A percentile compares a stretch with the other conserved stretches of the same genome.
phyloP scores from a whole-genome alignment of 495 filamentous ascomycete species.

The Chaetomium cochliodes region DNA sequence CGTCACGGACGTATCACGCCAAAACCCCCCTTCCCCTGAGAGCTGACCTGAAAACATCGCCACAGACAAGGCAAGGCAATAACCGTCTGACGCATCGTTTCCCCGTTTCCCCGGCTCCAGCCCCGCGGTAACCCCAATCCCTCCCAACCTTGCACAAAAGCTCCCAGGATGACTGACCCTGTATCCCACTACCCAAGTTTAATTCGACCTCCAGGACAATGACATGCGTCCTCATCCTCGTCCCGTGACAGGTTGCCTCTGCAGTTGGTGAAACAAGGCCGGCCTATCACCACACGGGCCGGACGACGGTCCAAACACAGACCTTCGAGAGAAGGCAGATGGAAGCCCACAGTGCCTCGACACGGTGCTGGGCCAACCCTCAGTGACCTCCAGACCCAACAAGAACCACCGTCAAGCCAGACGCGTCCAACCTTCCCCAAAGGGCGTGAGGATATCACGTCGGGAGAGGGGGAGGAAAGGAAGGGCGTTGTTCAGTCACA shows the following conservation, averaged over 20 bases:
- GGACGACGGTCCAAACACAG: not conserved
- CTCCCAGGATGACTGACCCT: not conserved
- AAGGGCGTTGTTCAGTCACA: not conserved
- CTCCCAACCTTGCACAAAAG: not conserved
- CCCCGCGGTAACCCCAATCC: not conserved
- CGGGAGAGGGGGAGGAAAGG: no score
- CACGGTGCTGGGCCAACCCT: conserved; percentile 2
- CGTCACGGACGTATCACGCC: not conserved
- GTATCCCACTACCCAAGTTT: conserved; percentile 8
- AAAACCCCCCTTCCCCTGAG: not conserved
- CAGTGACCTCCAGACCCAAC: not conserved
- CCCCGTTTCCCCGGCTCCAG: not conserved
- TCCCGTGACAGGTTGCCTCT: conserved; percentile 20
- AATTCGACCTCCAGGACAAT: conserved; percentile 8
- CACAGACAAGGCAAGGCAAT: not conserved
- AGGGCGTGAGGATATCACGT: conserved; percentile 6
- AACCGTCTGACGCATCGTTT: conserved; percentile 1
- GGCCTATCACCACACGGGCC: not conserved
- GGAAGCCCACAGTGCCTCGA: conserved; percentile 9
- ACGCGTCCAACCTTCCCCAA: not conserved
- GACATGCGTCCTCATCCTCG: not conserved
- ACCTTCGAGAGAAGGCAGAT: no score
- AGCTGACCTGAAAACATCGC: not conserved
- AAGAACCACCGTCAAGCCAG: not conserved
- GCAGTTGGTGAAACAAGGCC: conserved; percentile 3